phyloP scores from a whole-genome alignment of 1,284 basidiomycete species.

The Ustilago cynodontis region DNA sequence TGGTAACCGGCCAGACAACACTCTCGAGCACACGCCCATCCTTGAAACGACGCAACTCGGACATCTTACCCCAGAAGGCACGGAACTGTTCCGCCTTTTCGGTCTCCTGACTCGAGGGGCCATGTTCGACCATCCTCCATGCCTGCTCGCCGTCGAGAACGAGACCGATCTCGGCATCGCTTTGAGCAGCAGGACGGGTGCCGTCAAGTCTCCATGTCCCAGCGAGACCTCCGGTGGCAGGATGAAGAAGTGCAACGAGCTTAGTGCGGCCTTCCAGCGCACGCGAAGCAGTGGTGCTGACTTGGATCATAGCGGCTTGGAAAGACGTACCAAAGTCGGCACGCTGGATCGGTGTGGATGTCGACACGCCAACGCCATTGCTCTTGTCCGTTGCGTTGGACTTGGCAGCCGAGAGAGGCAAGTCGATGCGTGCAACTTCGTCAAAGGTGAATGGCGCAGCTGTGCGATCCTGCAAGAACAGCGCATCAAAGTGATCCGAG shows the following conservation, averaged over 20 bases:
- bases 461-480: constrained; percentile 75
- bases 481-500: constrained; percentile 79
- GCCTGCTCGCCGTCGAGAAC: constrained; percentile 61
- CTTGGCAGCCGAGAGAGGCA: constrained; percentile 24
- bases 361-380: constrained; percentile 20
- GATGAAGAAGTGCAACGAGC: constrained; percentile 48
- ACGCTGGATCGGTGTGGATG: constrained; percentile 30
- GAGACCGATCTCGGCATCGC: constrained; percentile 55
- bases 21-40: constrained; percentile 92
- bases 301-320: constrained; percentile 44
- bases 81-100: constrained; percentile 77
- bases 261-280: constrained; percentile 45
- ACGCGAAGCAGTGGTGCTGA: constrained; percentile 56
- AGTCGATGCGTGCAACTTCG: constrained; percentile 63
- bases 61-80: constrained; percentile 89
- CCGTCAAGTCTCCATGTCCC: constrained; percentile 50
- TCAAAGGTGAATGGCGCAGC: constrained; percentile 68
- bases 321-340: constrained; percentile 55
- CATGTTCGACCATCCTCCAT: constrained; percentile 67
- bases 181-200: constrained; percentile 28
- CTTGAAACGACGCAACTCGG: constrained; percentile 95
- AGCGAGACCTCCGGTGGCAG: constrained; percentile 38
- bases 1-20: constrained; percentile 82
- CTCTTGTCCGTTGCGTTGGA: constrained; percentile 1
- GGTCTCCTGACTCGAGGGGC: constrained; percentile 73